A percentile compares a stretch with the other conserved stretches of the same genome.
These are phyloP conservation scores for Hymenochaete sp. DNA, from an alignment of 1,284 basidiomycete species.

Conservation along the genomic window DNA sequence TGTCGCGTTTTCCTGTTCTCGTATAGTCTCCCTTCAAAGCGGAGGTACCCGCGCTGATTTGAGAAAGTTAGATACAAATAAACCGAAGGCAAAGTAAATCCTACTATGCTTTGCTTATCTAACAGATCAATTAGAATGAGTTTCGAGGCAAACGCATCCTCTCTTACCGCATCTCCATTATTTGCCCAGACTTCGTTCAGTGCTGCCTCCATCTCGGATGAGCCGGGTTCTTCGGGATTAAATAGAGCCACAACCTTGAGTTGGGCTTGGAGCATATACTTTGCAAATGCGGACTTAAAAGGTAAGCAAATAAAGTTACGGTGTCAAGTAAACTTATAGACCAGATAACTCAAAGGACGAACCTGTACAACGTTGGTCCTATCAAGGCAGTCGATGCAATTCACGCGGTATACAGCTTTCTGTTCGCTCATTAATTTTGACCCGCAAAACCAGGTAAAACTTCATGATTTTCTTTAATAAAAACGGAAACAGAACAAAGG, in stretches of 20 bases:
- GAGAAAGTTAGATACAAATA: conserved; percentile 28
- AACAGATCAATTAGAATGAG: neutral
- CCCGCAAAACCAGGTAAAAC: conserved; percentile 81
- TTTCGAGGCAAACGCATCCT: too few relatives aligned
- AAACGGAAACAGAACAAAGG: neutral
- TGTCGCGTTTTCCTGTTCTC: conserved; percentile 88
- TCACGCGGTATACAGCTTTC: conserved; percentile 76
- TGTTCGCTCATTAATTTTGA: conserved; percentile 69
- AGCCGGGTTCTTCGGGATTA: conserved; percentile 40
- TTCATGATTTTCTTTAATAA: conserved; percentile 25
- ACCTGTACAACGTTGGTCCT: conserved; percentile 87
- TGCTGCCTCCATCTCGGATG: conserved; percentile 61
- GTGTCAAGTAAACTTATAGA: neutral
- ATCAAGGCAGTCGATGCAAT: conserved; percentile 91
- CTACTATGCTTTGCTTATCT: conserved; percentile 52
- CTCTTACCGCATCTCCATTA: conserved; percentile 86
- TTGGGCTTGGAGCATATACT: conserved; percentile 74
- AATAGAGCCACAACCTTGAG: conserved; percentile 71
- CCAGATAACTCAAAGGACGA: conserved; percentile 17
- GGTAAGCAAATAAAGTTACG: too few relatives aligned
- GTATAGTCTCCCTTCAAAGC: conserved; percentile 13
- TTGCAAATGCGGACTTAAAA: conserved; percentile 77
- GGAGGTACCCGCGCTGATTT: conserved; percentile 49
- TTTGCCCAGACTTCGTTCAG: conserved; percentile 97
- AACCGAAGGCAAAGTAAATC: conserved; percentile 25